phyloP scores from a whole-genome alignment of 129 eudicot genomes.

The Mikania micrantha region DNA sequence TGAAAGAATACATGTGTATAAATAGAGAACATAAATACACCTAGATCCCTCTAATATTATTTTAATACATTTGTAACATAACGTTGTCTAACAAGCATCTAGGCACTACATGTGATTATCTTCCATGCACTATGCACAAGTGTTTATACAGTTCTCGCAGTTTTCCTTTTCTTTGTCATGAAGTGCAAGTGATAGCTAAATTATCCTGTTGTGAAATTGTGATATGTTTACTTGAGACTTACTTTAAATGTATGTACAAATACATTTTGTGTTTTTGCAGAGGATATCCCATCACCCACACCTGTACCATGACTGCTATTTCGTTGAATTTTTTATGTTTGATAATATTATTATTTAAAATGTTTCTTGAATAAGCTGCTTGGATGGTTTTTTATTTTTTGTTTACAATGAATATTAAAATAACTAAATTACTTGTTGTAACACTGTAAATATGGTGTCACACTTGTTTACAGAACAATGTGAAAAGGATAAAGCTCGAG shows the following conservation, averaged over 20 bases:
- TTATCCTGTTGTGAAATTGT: background rate
- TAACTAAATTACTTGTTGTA: background rate
- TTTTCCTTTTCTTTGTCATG: background rate
- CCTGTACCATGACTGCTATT: background rate
- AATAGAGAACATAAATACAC: too few relatives aligned
- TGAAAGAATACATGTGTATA: too few relatives aligned
- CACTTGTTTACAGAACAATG: conserved; percentile 68
- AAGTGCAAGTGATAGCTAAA: background rate
- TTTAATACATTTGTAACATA: too few relatives aligned
- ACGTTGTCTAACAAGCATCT: too few relatives aligned
- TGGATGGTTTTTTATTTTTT: background rate
- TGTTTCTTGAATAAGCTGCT: background rate
- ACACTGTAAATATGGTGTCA: background rate
- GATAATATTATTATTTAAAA: background rate
- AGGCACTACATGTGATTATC: too few relatives aligned
- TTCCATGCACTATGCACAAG: too few relatives aligned
- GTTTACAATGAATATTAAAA: background rate
- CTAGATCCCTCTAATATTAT: too few relatives aligned
- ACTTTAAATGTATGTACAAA: background rate
- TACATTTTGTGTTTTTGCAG: too few relatives aligned
- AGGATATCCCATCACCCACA: too few relatives aligned
- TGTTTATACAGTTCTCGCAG: too few relatives aligned
- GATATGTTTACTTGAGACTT: background rate
- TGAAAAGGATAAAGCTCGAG: conserved; percentile 88
- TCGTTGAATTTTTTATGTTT: background rate